Evolutionary conservation across 2,329 filamentous ascomycete species (phyloP).

Genomic region (Aspergillus sp.): DNA sequence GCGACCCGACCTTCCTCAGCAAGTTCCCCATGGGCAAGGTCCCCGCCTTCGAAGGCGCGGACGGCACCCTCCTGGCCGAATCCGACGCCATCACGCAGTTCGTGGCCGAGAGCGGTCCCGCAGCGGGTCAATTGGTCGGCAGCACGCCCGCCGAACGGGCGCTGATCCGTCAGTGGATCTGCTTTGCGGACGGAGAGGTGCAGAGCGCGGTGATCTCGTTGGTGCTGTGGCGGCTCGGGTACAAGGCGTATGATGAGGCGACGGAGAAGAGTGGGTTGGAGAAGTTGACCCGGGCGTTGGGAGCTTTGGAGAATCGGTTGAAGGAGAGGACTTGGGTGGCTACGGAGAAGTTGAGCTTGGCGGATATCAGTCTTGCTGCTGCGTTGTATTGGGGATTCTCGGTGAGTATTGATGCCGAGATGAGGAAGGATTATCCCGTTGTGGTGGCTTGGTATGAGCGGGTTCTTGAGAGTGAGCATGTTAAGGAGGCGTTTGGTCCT

Average conservation of each 20-base stretch:
- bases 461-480: constrained; percentile 18
- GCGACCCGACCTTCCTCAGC: constrained; percentile 47
- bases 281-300: constrained; percentile 25
- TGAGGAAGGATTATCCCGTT: constrained; percentile 28
- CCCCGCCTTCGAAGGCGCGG: constrained; percentile 51
- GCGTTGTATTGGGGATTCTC: constrained; percentile 30
- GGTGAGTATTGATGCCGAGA: constrained; percentile 27
- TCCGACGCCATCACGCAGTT: constrained; percentile 51
- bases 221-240: constrained; percentile 23
- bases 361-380: constrained; percentile 30
- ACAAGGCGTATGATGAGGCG: constrained; percentile 23
- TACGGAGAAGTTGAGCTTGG: constrained; percentile 29
- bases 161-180: constrained; percentile 51
- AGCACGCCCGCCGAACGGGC: constrained; percentile 44
- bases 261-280: constrained; percentile 20
- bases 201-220: constrained; percentile 21
- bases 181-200: constrained; percentile 41
- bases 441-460: constrained; percentile 29
- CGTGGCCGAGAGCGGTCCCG: constrained; percentile 50
- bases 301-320: constrained; percentile 24
- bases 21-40: constrained; percentile 58
- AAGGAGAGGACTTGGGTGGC: constrained; percentile 27
- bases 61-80: constrained; percentile 49
- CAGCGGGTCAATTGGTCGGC: constrained; percentile 51
- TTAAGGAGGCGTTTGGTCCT: constrained; percentile 30